A percentile compares a stretch with the other conserved stretches of the same genome.
These are phyloP conservation scores for Paraconiothyrium sp. DNA, from an alignment of 2,329 filamentous ascomycete species.

Conservation along the genomic window DNA sequence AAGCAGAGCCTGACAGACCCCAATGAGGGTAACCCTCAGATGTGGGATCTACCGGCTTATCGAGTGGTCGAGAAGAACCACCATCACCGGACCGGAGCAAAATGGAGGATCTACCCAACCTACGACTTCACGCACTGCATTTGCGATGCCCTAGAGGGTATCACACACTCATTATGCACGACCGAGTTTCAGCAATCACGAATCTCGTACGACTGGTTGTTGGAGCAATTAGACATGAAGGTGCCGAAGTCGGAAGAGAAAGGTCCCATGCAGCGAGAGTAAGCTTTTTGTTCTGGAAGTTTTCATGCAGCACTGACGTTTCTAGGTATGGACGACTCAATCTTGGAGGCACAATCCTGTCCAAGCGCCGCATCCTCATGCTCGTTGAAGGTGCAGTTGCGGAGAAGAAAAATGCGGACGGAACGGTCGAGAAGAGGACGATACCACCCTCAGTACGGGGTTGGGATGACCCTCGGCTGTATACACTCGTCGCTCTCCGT, in stretches of 20 bases:
- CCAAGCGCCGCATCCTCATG: constrained; percentile 83
- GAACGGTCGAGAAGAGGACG: constrained; percentile 47
- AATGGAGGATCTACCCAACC: constrained; percentile 94
- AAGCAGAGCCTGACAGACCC: constrained; percentile 75
- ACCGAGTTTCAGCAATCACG: constrained; percentile 88
- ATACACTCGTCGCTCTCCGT: constrained; percentile 84
- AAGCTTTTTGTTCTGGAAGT: constrained; percentile 45
- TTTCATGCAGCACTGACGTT: constrained; percentile 21
- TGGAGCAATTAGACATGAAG: constrained; percentile 82
- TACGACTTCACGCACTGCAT: constrained; percentile 94
- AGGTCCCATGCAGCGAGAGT: constrained; percentile 88
- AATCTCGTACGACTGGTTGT: constrained; percentile 90
- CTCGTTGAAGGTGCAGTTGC: constrained; percentile 73
- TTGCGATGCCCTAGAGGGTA: constrained; percentile 90
- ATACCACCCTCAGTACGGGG: constrained; percentile 72
- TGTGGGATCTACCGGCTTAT: constrained; percentile 96
- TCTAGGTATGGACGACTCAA: constrained; percentile 72
- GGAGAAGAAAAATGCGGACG: constrained; percentile 56
- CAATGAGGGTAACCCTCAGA: constrained; percentile 86
- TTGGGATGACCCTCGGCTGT: constrained; percentile 92
- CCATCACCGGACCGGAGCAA: constrained; percentile 80
- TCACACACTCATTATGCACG: constrained; percentile 92
- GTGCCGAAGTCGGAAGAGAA: constrained; percentile 66
- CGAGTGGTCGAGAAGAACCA: constrained; percentile 77
- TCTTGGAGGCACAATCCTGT: constrained; percentile 84